Evolutionary conservation across 371 early-diverging fungal species (phyloP).

Genomic region (Mucor racemosus): DNA sequence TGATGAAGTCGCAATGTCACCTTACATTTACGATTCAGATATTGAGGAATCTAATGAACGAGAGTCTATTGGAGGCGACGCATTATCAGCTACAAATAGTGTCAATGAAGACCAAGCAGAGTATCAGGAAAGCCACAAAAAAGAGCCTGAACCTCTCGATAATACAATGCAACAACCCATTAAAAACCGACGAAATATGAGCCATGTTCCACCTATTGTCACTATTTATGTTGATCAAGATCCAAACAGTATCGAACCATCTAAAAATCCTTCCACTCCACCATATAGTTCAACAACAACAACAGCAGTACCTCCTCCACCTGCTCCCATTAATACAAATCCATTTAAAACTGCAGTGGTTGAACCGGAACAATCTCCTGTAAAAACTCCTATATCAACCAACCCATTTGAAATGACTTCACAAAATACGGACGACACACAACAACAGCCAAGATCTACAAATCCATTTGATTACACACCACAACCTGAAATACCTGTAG

Average conservation of each 20-base stretch:
- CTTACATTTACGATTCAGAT: background rate
- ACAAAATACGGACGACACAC: background rate
- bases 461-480: background rate
- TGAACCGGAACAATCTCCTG: background rate
- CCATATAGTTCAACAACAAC: constrained; percentile 5
- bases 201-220: constrained; percentile 12
- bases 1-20: background rate
- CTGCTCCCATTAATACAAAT: background rate
- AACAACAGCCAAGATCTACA: background rate
- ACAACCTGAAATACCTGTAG: background rate
- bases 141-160: no score
- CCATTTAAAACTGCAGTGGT: background rate
- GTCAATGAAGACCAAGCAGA: background rate
- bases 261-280: constrained; percentile 2
- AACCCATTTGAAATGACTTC: constrained; percentile 4
- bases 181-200: constrained; percentile 14
- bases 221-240: constrained; percentile 3
- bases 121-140: background rate
- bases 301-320: background rate
- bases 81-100: background rate
- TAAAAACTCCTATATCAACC: background rate
- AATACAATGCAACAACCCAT: background rate
- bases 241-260: background rate
- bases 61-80: background rate
- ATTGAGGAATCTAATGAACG: background rate